Conservation (phyloP, 1,139 yeast genomes). For the Pichia sp. region DNA sequence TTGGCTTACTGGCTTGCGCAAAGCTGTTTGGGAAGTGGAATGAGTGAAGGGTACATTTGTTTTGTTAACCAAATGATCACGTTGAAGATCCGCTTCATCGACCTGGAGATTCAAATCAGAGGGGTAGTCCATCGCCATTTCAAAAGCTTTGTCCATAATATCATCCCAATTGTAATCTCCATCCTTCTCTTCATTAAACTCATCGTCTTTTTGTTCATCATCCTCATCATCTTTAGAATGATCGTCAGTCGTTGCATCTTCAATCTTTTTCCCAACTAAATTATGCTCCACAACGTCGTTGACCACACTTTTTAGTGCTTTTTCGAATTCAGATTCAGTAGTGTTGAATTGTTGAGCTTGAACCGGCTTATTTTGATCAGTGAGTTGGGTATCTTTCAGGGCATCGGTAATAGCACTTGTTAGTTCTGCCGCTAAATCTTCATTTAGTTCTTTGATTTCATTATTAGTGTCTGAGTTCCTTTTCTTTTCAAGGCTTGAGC, state of each 20-base stretch:
- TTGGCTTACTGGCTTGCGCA: background rate
- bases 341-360: background rate
- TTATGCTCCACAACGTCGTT: constrained; percentile 36
- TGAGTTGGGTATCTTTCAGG: constrained; percentile 13
- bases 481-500: background rate
- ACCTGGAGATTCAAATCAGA: constrained; percentile 54
- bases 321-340: constrained; percentile 26
- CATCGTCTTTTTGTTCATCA: background rate
- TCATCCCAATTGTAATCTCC: constrained; percentile 52
- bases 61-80: background rate
- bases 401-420: constrained; percentile 23
- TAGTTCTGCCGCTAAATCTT: constrained; percentile 16
- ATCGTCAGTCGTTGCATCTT: background rate
- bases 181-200: background rate
- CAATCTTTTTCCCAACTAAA: constrained; percentile 11
- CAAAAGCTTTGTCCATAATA: constrained; percentile 68
- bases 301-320: constrained; percentile 39
- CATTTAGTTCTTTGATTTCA: background rate
- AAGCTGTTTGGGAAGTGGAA: background rate
- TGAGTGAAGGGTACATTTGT: background rate
- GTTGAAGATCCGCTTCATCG: constrained; percentile 53
- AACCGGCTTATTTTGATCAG: background rate
- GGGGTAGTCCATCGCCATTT: constrained; percentile 67
- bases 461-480: background rate
- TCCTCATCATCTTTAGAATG: constrained; percentile 19